Base-by-base conservation (phyloP, 257 asterid genomes). In the Solanum paucissectum region DNA sequence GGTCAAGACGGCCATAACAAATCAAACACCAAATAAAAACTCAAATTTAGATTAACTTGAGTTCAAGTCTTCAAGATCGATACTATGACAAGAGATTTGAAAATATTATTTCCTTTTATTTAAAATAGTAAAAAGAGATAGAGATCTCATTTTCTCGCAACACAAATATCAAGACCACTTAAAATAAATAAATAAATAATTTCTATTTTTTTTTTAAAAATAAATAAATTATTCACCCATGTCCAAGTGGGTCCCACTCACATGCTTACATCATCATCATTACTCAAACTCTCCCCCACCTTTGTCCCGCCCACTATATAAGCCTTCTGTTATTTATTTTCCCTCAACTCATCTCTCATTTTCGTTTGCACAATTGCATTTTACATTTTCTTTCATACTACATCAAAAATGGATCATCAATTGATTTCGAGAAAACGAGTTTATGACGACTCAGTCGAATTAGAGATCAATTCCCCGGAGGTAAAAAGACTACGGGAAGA, bases 401-500 rank as follows among this genome's bases (percentile, higher is more conserved):
- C 7, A 74, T 12, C 10, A 13, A 12, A 14, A 21, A 87, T 87
- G 88, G 85, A 76, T 29, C 32, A 73, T 13, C 52, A 87, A 85
- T 6, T 42, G 83, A 84, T 14, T 72, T 40, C 38, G 7, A 89
- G 40, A 87, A 94, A 94, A 72, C 84, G 96, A 36, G 88, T 9
- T 6, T 88, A 92, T 0, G 94, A 83, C 18, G 91, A 85, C 4
- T 23, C 89, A 32, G 92, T 23, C n/a, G 92, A 87, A 87, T 16
- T 88, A 13, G 92, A 77, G 2, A 21, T 87, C 1, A 91, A 91
- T 89, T 92, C 91, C 52, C 93, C 94, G 87, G 95, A 91, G 88
- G 96, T 94, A 85, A 94, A 94, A 89, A 46, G 93, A 87, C 87
- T 94, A 81, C 91, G 90, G 83, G 95, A 93, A 90, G 90, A 92